Evolutionary conservation across 805 yeast genomes (phyloP).

Genomic region (Cyberlindnera misumaiensis): DNA sequence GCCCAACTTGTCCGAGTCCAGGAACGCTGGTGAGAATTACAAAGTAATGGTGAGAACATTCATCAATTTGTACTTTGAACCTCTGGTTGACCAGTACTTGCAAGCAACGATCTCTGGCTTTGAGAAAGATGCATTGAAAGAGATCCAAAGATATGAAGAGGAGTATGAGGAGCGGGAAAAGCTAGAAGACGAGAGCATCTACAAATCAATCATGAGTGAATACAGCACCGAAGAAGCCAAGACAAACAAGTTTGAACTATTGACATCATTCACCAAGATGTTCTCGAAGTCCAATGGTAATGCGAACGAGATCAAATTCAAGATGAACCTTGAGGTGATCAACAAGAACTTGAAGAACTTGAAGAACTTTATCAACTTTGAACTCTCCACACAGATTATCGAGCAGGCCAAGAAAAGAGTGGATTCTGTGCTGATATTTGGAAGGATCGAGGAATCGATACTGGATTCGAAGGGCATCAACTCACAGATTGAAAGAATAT

Average conservation of each 20-base stretch:
- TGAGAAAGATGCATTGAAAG: conserved; percentile 20
- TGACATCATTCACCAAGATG: conserved; percentile 59
- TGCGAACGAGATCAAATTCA: conserved; percentile 45
- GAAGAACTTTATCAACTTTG: conserved; percentile 72
- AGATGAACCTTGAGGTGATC: conserved; percentile 74
- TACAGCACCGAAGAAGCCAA: conserved; percentile 28
- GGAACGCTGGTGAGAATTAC: conserved; percentile 30
- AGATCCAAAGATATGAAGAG: conserved; percentile 22
- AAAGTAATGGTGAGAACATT: conserved; percentile 25
- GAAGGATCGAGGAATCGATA: conserved; percentile 18
- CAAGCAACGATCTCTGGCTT: conserved; percentile 26
- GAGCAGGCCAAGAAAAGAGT: conserved; percentile 62
- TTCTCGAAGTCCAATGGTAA: conserved; percentile 34
- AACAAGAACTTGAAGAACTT: conserved; percentile 70
- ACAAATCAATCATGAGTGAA: conserved; percentile 34
- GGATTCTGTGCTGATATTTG: conserved; percentile 47
- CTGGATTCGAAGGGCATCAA: conserved; percentile 23
- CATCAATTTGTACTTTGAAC: conserved; percentile 32
- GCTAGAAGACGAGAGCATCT: conserved; percentile 34
- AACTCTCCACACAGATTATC: conserved; percentile 64
- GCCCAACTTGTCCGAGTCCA: conserved; percentile 29
- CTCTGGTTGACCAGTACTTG: conserved; percentile 27
- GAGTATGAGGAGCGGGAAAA: conserved; percentile 26
- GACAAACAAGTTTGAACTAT: conserved; percentile 44
- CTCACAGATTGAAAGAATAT: conserved; percentile 51